Conservation (phyloP, 805 yeast species). For the Ogataea nakhonphanomensis region DNA sequence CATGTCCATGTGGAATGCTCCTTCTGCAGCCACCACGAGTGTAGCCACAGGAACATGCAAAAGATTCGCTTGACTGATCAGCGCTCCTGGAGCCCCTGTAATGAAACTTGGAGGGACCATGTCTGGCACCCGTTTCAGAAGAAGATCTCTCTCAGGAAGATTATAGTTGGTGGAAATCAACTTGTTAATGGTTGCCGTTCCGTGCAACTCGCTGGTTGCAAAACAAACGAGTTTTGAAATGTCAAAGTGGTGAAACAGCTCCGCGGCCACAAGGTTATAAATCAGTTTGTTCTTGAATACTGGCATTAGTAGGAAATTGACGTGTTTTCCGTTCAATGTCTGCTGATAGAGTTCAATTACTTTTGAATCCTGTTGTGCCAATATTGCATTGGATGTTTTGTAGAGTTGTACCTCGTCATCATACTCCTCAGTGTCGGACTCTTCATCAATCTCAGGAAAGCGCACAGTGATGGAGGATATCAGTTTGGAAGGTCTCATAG, state of each 20-base stretch:
- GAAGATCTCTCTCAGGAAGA: not conserved
- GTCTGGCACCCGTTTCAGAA: conserved; percentile 30
- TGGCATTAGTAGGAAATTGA: conserved; percentile 22
- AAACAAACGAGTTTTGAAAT: conserved; percentile 14
- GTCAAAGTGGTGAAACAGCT: conserved; percentile 12
- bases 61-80: conserved; percentile 31
- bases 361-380: conserved; percentile 24
- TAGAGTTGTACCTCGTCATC: conserved; percentile 53
- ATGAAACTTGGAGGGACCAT: conserved; percentile 48
- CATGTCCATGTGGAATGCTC: conserved; percentile 41
- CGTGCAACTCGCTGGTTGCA: conserved; percentile 26
- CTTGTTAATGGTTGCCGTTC: conserved; percentile 16
- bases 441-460: conserved; percentile 12
- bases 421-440: conserved; percentile 25
- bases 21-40: conserved; percentile 42
- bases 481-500: conserved; percentile 8
- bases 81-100: conserved; percentile 43
- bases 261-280: conserved; percentile 24
- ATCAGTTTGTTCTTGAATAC: conserved; percentile 21
- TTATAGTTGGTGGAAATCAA: conserved; percentile 10
- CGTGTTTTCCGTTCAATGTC: not conserved
- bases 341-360: conserved; percentile 14
- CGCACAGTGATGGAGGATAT: conserved; percentile 15
- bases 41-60: conserved; percentile 10
- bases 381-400: conserved; percentile 26